phyloP scores from a whole-genome alignment of 371 early-diverging fungal genomes.

The Choanephora cucurbitarum region DNA sequence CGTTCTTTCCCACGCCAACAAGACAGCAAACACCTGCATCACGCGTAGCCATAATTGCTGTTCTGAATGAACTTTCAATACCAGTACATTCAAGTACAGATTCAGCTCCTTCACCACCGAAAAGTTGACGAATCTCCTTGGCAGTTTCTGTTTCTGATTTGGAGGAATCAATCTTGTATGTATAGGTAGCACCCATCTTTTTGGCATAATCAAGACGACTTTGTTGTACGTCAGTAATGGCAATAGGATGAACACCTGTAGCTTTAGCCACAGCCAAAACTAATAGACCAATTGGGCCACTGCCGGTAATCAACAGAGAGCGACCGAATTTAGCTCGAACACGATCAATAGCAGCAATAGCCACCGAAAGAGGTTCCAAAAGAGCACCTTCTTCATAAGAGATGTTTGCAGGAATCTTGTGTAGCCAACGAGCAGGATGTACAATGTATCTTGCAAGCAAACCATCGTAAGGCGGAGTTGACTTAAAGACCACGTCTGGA shows the following conservation, averaged over 20 bases:
- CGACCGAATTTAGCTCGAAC: conserved; percentile 40
- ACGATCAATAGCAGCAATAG: conserved; percentile 47
- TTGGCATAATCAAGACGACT: conserved; percentile 40
- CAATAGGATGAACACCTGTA: conserved; percentile 41
- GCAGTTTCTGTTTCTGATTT: conserved; percentile 35
- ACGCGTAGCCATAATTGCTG: conserved; percentile 47
- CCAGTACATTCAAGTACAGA: conserved; percentile 48
- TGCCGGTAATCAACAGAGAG: conserved; percentile 45
- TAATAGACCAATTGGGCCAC: conserved; percentile 49
- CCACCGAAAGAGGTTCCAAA: conserved; percentile 46
- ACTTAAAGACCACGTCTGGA: conserved; percentile 49
- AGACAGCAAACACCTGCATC: conserved; percentile 47
- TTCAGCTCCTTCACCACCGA: conserved; percentile 42
- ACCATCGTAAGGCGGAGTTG: conserved; percentile 49
- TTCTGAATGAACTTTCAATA: conserved; percentile 45
- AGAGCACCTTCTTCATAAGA: conserved; percentile 46
- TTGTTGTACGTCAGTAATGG: conserved; percentile 42
- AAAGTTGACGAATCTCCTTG: conserved; percentile 35
- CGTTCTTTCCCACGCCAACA: conserved; percentile 51
- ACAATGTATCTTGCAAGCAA: conserved; percentile 46
- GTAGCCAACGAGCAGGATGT: conserved; percentile 50
- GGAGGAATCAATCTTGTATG: conserved; percentile 35
- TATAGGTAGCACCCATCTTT: conserved; percentile 42
- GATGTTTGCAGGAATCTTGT: conserved; percentile 43
- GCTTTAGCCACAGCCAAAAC: conserved; percentile 46